Evolutionary conservation across 805 yeast species (phyloP), one percentile per base, ranked within the genome.

Genomic region (Wickerhamomyces canadensis): DNA sequence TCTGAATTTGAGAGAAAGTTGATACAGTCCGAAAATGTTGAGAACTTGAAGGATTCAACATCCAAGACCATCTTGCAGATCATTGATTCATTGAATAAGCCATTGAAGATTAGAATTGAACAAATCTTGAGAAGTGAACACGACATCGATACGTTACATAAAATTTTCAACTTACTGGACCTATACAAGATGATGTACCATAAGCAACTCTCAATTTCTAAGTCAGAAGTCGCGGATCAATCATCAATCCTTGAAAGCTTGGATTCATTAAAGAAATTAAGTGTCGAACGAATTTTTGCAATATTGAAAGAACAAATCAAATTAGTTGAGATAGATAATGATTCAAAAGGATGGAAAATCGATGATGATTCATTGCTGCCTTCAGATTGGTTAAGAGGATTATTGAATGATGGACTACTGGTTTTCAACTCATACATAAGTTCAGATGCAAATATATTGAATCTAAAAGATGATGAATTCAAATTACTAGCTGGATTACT

Each of bases 381-480:
- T 5, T 96, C 97, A 0, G 94, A 84, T 42, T 89, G 94, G 88
- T 61, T 84, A 17, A 64, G 73, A 34, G 80, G 76, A n/a, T 78
- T 80, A 47, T 69, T 82, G 33, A 63, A 75, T 0, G 81, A 76
- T 13, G 64, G 83, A 21, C 65, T 80, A 39, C 76, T 76, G 1
- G 58, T 85, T 2, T 69, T 63, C 45, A 40, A 50, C 41, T 28
- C 47, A 7, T 19, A 29, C 21, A 8, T 9, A 3, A 29, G 8
- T 15, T 21, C 49, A 10, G 41, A 44, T 2, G 35, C 43, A 4
- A 36, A 41, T 8, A 53, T 78, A 8, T 51, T 81, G 45, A 64
- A 64, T 19, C 52, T 76, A 25, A 46, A 62, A 5, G 51, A 51
- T 1, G 61, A 59, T 0, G 60, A 61, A 14, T 58, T 68, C 36